These are phyloP conservation scores for Pseudohalonectria lignicola DNA, from an alignment of 2,329 filamentous ascomycete species.

Conservation along the genomic window DNA sequence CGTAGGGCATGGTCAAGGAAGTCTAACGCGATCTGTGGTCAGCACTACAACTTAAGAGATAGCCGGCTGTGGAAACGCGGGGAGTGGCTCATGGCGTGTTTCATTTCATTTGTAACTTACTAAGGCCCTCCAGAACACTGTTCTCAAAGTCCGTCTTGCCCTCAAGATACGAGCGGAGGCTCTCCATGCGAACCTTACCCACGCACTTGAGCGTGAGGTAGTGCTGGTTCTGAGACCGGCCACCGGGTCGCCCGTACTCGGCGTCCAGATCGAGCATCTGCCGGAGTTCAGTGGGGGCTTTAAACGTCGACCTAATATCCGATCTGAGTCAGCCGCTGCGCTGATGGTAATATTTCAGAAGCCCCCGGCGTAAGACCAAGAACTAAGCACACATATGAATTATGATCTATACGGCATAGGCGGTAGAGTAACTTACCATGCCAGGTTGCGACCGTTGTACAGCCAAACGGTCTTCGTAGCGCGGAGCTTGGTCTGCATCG, in stretches of 20 bases:
- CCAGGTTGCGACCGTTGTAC: constrained; percentile 74
- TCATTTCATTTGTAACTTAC: no score
- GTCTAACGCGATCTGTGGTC: no score
- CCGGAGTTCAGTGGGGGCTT: constrained; percentile 34
- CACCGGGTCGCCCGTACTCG: constrained; percentile 30
- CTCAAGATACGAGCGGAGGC: constrained; percentile 55
- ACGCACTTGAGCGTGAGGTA: constrained; percentile 53
- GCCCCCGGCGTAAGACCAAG: no score
- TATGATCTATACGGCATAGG: no score
- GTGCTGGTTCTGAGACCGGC: constrained; percentile 34
- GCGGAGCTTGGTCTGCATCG: constrained; percentile 43
- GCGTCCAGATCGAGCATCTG: constrained; percentile 62
- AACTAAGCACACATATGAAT: no score
- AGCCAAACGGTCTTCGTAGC: constrained; percentile 46
- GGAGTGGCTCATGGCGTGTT: no score
- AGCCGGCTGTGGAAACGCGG: no score
- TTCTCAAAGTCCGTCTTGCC: constrained; percentile 50
- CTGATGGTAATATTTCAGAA: no score
- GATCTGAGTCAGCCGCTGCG: no score
- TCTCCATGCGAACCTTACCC: constrained; percentile 55
- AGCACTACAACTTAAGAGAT: no score
- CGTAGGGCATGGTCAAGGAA: constrained; percentile 87
- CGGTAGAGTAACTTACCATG: no score
- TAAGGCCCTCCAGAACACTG: constrained; percentile 67
- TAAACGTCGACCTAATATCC: no score